phyloP scores from a whole-genome alignment of 257 asterid genomes.

The Schizonepeta tenuifolia region DNA sequence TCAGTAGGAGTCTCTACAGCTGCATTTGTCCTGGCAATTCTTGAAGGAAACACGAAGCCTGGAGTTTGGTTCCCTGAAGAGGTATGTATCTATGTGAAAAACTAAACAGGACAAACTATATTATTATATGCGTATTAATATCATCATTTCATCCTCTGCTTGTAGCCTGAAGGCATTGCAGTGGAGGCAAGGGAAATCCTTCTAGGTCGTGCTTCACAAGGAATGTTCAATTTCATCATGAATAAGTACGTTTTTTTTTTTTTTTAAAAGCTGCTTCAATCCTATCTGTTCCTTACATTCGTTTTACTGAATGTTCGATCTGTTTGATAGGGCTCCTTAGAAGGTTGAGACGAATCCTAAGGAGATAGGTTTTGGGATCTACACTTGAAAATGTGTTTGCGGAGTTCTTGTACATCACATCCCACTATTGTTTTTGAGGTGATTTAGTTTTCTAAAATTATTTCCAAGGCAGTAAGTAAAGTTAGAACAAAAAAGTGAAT shows the following conservation, averaged over 20 bases:
- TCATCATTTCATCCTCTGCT: conserved; percentile 7
- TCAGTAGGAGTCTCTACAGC: conserved; percentile 87
- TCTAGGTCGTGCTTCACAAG: conserved; percentile 75
- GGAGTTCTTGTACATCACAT: neutral
- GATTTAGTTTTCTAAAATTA: neutral
- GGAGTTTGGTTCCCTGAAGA: conserved; percentile 99
- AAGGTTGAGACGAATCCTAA: conserved; percentile 93
- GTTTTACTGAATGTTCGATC: conserved; percentile 1
- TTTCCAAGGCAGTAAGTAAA: neutral
- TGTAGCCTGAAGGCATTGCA: conserved; percentile 83
- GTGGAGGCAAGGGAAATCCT: conserved; percentile 84
- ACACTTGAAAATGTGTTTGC: conserved; percentile 35
- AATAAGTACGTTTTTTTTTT: conserved; percentile 41
- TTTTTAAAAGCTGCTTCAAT: neutral
- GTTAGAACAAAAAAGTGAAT: neutral
- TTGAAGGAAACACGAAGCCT: conserved; percentile 90
- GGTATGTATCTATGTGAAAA: conserved; percentile 52
- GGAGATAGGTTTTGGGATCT: conserved; percentile 89
- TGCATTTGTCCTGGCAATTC: conserved; percentile 81
- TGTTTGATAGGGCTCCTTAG: conserved; percentile 81
- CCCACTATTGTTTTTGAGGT: conserved; percentile 10
- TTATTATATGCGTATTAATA: neutral
- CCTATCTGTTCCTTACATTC: neutral
- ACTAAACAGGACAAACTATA: neutral
- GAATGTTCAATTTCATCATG: conserved; percentile 76